phyloP scores from a whole-genome alignment of 495 filamentous ascomycete species.

The Apiosordaria backusii region DNA sequence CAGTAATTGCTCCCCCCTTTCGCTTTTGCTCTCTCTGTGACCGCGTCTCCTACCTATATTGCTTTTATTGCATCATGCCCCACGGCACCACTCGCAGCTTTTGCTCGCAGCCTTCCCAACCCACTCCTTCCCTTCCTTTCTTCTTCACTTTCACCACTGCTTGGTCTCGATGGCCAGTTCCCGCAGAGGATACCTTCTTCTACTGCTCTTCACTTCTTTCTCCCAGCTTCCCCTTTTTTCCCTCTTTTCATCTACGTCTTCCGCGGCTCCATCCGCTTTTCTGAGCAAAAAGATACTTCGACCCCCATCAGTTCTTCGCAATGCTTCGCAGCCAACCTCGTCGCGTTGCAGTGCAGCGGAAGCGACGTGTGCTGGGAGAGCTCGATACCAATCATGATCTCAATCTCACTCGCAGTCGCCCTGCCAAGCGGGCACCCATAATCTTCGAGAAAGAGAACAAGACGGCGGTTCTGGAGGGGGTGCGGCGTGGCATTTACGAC shows the following conservation, averaged over 20 bases:
- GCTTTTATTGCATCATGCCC: background rate
- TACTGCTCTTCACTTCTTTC: slow-evolving; percentile 1
- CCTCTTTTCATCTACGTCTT: background rate
- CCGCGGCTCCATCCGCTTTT: background rate
- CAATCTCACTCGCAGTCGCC: slow-evolving; percentile 13
- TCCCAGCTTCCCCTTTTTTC: background rate
- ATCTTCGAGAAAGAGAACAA: slow-evolving; percentile 28
- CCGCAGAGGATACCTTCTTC: background rate
- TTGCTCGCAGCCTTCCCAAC: background rate
- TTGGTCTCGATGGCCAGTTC: background rate
- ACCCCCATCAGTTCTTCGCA: background rate
- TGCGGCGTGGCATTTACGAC: slow-evolving; percentile 23
- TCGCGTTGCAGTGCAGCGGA: background rate
- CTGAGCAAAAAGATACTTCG: background rate
- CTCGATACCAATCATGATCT: slow-evolving; percentile 22
- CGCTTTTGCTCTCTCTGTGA: background rate
- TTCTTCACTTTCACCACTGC: background rate
- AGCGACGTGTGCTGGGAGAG: slow-evolving; percentile 20
- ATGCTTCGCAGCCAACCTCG: background rate
- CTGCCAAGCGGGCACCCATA: slow-evolving; percentile 22
- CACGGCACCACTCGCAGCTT: background rate
- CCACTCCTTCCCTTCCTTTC: background rate
- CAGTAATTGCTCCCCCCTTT: background rate
- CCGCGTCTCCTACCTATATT: background rate
- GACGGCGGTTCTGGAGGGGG: slow-evolving; percentile 15